A percentile compares a stretch with the other conserved stretches of the same genome.
Evolutionary conservation across 371 early-diverging fungal species (phyloP).

Genomic region (Apophysomyces trapeziformis): DNA sequence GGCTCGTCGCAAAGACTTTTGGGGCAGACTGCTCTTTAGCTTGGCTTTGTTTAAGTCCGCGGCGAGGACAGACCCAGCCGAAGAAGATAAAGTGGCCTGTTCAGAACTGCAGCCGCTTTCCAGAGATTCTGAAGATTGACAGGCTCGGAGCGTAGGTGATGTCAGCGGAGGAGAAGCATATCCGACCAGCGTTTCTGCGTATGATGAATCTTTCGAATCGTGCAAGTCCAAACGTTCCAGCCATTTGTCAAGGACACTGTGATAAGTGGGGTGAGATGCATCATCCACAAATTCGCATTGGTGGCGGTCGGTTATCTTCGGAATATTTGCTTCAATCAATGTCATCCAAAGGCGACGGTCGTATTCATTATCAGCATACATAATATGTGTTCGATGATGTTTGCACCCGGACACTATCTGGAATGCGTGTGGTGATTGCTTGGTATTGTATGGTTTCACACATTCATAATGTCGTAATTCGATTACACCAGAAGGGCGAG

Average conservation of each 20-base stretch:
- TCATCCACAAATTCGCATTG: constrained; percentile 12
- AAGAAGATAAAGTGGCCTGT: constrained; percentile 1
- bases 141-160: background rate
- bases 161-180: background rate
- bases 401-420: constrained; percentile 24
- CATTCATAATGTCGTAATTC: constrained; percentile 23
- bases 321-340: constrained; percentile 10
- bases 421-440: constrained; percentile 18
- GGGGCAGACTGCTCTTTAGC: background rate
- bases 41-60: background rate
- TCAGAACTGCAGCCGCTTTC: constrained; percentile 6
- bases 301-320: constrained; percentile 5
- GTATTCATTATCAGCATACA: constrained; percentile 24
- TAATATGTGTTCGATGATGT: constrained; percentile 18
- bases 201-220: constrained; percentile 11
- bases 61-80: background rate
- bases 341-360: constrained; percentile 22
- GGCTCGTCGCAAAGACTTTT: constrained; percentile 1
- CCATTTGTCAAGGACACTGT: constrained; percentile 38
- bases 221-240: constrained; percentile 32
- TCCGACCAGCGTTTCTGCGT: constrained; percentile 1
- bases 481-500: constrained; percentile 22
- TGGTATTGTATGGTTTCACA: constrained; percentile 11
- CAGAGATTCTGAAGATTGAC: constrained; percentile 3
- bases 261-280: constrained; percentile 8